Evolutionary conservation across 768 basidiomycete species (phyloP).

Genomic region (Suillus discolor): DNA sequence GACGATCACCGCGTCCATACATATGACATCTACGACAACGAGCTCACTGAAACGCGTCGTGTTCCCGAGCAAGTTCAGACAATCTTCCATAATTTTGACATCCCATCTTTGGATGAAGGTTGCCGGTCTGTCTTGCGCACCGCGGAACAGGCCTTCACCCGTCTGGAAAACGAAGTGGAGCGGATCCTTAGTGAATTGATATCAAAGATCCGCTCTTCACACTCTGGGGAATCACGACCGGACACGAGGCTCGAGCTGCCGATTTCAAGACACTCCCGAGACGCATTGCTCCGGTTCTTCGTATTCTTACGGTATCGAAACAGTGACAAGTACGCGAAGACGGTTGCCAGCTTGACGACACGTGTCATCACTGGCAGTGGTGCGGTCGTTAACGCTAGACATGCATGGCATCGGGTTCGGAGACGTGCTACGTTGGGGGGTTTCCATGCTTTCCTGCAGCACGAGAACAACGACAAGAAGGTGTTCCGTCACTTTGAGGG

Average conservation of each 20-base stretch:
- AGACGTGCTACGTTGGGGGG: slow-evolving; percentile 27
- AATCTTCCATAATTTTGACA: slow-evolving; percentile 48
- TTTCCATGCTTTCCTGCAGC: slow-evolving; percentile 32
- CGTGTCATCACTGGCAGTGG: slow-evolving; percentile 25
- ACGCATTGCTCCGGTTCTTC: slow-evolving; percentile 51
- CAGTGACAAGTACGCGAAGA: slow-evolving; percentile 46
- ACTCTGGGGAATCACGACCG: slow-evolving; percentile 1
- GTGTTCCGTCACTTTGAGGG: slow-evolving; percentile 18
- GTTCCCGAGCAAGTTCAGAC: slow-evolving; percentile 35
- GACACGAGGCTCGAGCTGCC: slow-evolving; percentile 21
- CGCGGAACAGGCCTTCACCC: slow-evolving; percentile 46
- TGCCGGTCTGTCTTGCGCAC: slow-evolving; percentile 39
- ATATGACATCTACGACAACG: slow-evolving; percentile 55
- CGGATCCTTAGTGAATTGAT: slow-evolving; percentile 38
- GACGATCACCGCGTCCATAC: slow-evolving; percentile 48
- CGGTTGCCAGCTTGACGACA: slow-evolving; percentile 32
- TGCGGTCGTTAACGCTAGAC: slow-evolving; percentile 19
- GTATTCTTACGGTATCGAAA: slow-evolving; percentile 63
- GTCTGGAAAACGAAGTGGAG: slow-evolving; percentile 47
- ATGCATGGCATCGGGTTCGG: slow-evolving; percentile 31
- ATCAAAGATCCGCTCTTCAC: slow-evolving; percentile 34
- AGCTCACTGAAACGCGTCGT: slow-evolving; percentile 47
- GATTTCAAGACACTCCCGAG: slow-evolving; percentile 30
- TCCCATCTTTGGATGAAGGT: slow-evolving; percentile 34
- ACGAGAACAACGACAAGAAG: slow-evolving; percentile 10